Percentiles rank a stretch among this genome's conserved stretches.
phyloP scores from a whole-genome alignment of 768 basidiomycete genomes.

The Mycena belliarum region DNA sequence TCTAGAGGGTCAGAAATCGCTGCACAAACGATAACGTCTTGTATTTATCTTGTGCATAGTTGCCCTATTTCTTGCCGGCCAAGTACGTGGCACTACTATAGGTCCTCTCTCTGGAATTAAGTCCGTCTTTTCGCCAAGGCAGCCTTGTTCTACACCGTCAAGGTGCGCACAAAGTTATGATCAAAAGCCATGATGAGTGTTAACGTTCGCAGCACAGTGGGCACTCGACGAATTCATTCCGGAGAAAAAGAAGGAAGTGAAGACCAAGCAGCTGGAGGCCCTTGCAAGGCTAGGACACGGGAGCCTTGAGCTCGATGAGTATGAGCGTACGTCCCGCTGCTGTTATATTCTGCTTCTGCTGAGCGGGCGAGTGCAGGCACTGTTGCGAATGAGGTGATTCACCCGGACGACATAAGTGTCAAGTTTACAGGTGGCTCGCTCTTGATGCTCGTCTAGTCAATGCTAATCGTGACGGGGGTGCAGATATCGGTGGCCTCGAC shows the following conservation, averaged over 20 bases:
- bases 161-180: slow-evolving; percentile 43
- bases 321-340: slow-evolving; percentile 66
- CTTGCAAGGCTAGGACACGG: slow-evolving; percentile 71
- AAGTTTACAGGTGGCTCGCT: slow-evolving; percentile 63
- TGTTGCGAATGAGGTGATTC: slow-evolving; percentile 91
- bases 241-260: slow-evolving; percentile 60
- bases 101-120: not conserved
- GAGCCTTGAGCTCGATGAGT: slow-evolving; percentile 81
- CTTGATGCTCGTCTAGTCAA: not conserved
- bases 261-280: slow-evolving; percentile 70
- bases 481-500: slow-evolving; percentile 93
- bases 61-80: slow-evolving; percentile 49
- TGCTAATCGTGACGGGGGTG: not conserved
- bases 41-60: slow-evolving; percentile 28
- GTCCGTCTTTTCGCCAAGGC: slow-evolving; percentile 47
- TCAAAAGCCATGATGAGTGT: not conserved
- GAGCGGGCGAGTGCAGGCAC: slow-evolving; percentile 48
- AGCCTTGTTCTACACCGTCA: slow-evolving; percentile 75
- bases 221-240: slow-evolving; percentile 54
- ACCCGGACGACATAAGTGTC: slow-evolving; percentile 84
- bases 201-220: slow-evolving; percentile 49
- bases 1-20: slow-evolving; percentile 11
- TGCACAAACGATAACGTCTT: not conserved
- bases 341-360: not conserved
- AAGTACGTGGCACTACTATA: slow-evolving; percentile 37